These are phyloP conservation scores for Pseudonectria buxi DNA, from an alignment of 2,329 filamentous ascomycete species.

Conservation along the genomic window DNA sequence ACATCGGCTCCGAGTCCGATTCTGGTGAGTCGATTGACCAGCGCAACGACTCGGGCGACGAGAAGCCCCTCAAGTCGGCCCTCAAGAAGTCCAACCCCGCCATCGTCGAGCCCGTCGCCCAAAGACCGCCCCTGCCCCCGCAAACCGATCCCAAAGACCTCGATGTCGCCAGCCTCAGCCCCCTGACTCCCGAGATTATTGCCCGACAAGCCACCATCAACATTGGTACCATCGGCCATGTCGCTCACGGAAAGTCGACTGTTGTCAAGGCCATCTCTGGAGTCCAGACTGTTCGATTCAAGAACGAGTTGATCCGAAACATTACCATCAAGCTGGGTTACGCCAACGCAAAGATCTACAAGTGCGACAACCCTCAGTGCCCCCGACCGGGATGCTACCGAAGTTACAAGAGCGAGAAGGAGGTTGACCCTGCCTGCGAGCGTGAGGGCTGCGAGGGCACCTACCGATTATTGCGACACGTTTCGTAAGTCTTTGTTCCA, in stretches of 20 bases:
- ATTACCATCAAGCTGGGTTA: conserved; percentile 99
- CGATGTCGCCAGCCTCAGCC: conserved; percentile 72
- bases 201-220: conserved; percentile 97
- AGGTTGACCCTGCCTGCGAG: conserved; percentile 94
- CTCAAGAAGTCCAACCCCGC: conserved; percentile 66
- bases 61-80: conserved; percentile 72
- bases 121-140: conserved; percentile 57
- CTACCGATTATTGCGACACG: conserved; percentile 84
- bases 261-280: conserved; percentile 99
- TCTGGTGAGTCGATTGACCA: conserved; percentile 58
- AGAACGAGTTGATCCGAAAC: conserved; percentile 98
- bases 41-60: conserved; percentile 50
- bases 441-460: conserved; percentile 82
- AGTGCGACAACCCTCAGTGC: conserved; percentile 88
- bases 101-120: conserved; percentile 49
- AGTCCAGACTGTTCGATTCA: conserved; percentile 98
- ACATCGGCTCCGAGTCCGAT: conserved; percentile 66
- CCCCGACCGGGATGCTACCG: conserved; percentile 91
- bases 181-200: conserved; percentile 93
- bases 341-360: conserved; percentile 98
- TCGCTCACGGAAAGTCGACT: conserved; percentile 97
- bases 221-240: conserved; percentile 96
- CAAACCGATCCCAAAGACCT: conserved; percentile 90
- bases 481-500: conserved; percentile 60
- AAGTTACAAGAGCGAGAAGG: conserved; percentile 98